Evolutionary conservation across 1,284 basidiomycete species (phyloP), one percentile per base, ranked within the genome.

Genomic region (Abortiporus biennis): DNA sequence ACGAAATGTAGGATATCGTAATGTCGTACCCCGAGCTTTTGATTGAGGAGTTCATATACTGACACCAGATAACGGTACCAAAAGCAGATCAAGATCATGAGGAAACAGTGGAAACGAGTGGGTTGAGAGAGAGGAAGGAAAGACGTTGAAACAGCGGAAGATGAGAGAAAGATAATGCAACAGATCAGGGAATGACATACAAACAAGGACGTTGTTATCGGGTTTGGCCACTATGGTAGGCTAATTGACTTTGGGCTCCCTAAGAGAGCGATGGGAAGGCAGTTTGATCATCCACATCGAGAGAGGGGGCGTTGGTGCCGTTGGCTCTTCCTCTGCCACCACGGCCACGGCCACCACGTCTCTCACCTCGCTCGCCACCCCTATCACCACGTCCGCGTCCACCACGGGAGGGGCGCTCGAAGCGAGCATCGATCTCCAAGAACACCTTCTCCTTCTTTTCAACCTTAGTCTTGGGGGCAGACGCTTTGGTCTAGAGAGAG

Each of bases 241-340:
- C n/a, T n/a, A n/a, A n/a, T n/a, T n/a, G n/a, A n/a, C n/a, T n/a
- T n/a, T n/a, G n/a, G n/a, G n/a, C n/a, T n/a, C n/a, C 47, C 66
- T 65, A 86, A 57, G 81, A 72, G 52, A 92, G 74, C 51, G 88
- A 86, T 40, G 90, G 89, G 80, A 92, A 93, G 45, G 86, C 88
- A 24, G 68, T 70, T 64, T 87, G 73, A 65, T 93, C 89, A 56
- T 79, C 78, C 52, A 88, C 80, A 58, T 83, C 73, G 65, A 87
- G 67, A 43, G 58, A 49, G 42, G 64, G 51, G 39, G 61, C 46
- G 17, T 56, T 54, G 50, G 58, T 65, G 43, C 55, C 57, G 38
- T 62, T 63, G 29, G 56, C 60, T 36, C 68, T 66, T 42, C 72
- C 65, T 33, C 71, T 66, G 49, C 71, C 70, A 33, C 61, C 52